Percentiles rank a stretch among this genome's conserved stretches.
phyloP scores from a whole-genome alignment of 768 basidiomycete genomes.

The Boletus pseudo-olivaceus region DNA sequence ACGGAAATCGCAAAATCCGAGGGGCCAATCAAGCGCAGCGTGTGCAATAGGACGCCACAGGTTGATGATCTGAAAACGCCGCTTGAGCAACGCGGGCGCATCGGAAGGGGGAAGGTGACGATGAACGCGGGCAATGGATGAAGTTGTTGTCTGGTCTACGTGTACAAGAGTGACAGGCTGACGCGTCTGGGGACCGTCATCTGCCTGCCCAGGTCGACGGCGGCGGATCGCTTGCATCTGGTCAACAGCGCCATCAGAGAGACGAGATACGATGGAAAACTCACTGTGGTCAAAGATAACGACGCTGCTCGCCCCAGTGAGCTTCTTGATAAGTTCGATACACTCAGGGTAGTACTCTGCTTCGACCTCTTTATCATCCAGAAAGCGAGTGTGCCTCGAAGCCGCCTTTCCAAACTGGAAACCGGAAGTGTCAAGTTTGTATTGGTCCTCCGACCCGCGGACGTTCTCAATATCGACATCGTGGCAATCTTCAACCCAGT shows the following conservation, averaged over 20 bases:
- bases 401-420: constrained; percentile 32
- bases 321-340: constrained; percentile 34
- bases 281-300: constrained; percentile 43
- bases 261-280: background rate
- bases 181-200: constrained; percentile 38
- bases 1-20: constrained; percentile 47
- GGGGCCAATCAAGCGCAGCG: constrained; percentile 45
- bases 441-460: constrained; percentile 32
- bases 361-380: constrained; percentile 34
- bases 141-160: constrained; percentile 43
- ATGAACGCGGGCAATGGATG: constrained; percentile 40
- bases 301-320: constrained; percentile 37
- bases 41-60: constrained; percentile 51
- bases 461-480: constrained; percentile 30
- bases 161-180: constrained; percentile 43
- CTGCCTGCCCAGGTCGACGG: constrained; percentile 34
- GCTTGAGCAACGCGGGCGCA: constrained; percentile 36
- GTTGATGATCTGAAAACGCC: constrained; percentile 52
- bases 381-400: constrained; percentile 30
- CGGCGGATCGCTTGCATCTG: constrained; percentile 39
- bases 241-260: background rate
- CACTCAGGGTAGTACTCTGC: constrained; percentile 40
- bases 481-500: constrained; percentile 18
- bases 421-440: constrained; percentile 33
- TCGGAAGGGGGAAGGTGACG: constrained; percentile 42